Evolutionary conservation across 164 flowering plant genomes (phyloP).

Genomic region (Platanus orientalis): DNA sequence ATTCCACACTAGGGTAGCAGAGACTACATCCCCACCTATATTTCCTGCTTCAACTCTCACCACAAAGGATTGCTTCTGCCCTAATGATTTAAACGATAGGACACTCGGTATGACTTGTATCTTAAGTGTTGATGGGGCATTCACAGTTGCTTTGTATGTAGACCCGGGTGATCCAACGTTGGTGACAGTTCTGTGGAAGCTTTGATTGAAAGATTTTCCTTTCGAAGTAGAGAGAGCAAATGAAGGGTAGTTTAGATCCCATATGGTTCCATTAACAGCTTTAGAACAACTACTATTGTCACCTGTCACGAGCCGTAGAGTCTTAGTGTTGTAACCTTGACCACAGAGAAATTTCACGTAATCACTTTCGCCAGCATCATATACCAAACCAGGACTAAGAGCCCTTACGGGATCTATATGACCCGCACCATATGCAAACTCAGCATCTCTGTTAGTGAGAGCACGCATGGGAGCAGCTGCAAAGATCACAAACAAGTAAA

Average conservation of each 20-base stretch:
- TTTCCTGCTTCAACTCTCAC: conserved; percentile 14
- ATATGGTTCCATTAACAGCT: background rate
- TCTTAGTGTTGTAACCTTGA: too few relatives aligned
- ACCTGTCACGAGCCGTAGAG: too few relatives aligned
- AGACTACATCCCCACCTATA: background rate
- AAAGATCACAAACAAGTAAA: background rate
- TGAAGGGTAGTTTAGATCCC: too few relatives aligned
- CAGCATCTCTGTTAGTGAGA: conserved; percentile 1
- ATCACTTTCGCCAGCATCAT: too few relatives aligned
- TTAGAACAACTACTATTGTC: too few relatives aligned
- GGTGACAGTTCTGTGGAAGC: conserved; percentile 8
- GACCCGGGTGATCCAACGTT: conserved; percentile 14
- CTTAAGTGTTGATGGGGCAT: conserved; percentile 8
- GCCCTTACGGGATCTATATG: conserved; percentile 16
- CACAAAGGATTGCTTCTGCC: conserved; percentile 16
- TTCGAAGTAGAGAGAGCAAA: too few relatives aligned
- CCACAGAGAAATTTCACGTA: conserved; percentile 15
- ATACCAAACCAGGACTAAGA: conserved; percentile 4
- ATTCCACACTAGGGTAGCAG: conserved; percentile 25
- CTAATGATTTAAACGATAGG: conserved; percentile 12
- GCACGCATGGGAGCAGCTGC: conserved; percentile 10
- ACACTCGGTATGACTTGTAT: conserved; percentile 19
- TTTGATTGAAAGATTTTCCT: background rate
- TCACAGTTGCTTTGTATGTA: too few relatives aligned
- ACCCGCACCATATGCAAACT: conserved; percentile 19